Percentiles rank a stretch among this genome's conserved stretches.
These are phyloP conservation scores for Fusarium fracticaudum DNA, from an alignment of 2,329 filamentous ascomycete genomes.

Conservation along the genomic window DNA sequence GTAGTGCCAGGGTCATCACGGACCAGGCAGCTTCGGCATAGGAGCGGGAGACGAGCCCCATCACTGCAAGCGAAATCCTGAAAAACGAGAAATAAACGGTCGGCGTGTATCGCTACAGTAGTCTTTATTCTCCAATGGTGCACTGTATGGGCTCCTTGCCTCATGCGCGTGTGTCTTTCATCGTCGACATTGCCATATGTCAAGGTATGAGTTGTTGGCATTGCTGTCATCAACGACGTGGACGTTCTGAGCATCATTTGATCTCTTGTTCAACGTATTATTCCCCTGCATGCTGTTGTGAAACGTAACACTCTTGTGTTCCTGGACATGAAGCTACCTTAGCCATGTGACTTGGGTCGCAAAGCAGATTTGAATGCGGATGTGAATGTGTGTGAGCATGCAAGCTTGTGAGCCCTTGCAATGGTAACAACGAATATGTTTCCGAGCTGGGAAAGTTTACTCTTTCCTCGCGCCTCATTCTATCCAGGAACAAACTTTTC, in stretches of 20 bases:
- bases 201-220: constrained; percentile 22
- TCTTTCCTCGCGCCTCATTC: constrained; percentile 26
- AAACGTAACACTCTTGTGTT: constrained; percentile 24
- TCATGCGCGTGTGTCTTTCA: constrained; percentile 6
- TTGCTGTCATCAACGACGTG: constrained; percentile 25
- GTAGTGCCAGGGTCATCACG: constrained; percentile 30
- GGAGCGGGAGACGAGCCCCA: constrained; percentile 21
- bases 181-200: constrained; percentile 15
- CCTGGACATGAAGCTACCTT: constrained; percentile 5
- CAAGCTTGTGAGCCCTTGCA: constrained; percentile 14
- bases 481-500: constrained; percentile 24
- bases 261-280: constrained; percentile 21
- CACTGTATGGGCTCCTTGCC: constrained; percentile 18
- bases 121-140: constrained; percentile 2
- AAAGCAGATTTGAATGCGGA: constrained; percentile 8
- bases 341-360: constrained; percentile 32
- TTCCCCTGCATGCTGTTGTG: constrained; percentile 28
- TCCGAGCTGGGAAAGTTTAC: constrained; percentile 27
- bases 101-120: neutral
- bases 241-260: constrained; percentile 16
- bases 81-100: neutral
- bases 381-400: constrained; percentile 3
- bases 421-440: constrained; percentile 12
- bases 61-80: constrained; percentile 28
- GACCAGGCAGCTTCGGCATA: constrained; percentile 30